Conservation (phyloP, 495 filamentous ascomycete genomes). For the Aspergillus asperescens region DNA sequence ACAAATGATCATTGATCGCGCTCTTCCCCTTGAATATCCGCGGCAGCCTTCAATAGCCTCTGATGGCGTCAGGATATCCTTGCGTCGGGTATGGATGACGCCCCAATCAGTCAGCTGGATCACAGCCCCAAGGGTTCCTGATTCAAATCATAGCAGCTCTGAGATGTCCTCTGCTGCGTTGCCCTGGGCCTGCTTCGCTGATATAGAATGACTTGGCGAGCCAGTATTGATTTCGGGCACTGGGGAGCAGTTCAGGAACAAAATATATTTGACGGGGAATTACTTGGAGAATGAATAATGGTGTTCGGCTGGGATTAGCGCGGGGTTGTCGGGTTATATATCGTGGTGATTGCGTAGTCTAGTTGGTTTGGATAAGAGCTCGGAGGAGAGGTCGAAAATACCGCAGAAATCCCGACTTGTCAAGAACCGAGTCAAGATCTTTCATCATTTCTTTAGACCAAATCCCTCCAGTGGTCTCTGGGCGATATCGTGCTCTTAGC, state of each 20-base stretch:
- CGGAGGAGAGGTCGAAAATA: neutral
- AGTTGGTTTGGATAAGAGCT: neutral
- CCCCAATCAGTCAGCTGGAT: constrained; percentile 4
- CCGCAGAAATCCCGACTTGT: neutral
- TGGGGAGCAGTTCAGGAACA: too few relatives aligned
- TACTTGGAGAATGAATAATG: neutral
- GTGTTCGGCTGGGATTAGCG: neutral
- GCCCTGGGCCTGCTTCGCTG: neutral
- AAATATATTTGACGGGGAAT: too few relatives aligned
- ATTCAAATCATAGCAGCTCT: constrained; percentile 2
- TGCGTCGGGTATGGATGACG: constrained; percentile 6
- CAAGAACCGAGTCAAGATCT: neutral
- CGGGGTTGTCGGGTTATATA: neutral
- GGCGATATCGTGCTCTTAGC: neutral
- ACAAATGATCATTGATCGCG: neutral
- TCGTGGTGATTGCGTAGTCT: neutral
- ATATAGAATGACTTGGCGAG: neutral
- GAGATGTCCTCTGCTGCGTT: constrained; percentile 6
- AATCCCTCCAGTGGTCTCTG: too few relatives aligned
- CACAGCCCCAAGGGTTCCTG: constrained; percentile 1
- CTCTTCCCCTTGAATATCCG: constrained; percentile 14
- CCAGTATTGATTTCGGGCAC: too few relatives aligned
- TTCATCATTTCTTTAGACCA: too few relatives aligned
- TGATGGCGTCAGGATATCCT: constrained; percentile 13
- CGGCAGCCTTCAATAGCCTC: constrained; percentile 1